phyloP scores from a whole-genome alignment of 2,329 filamentous ascomycete species.

The Diplodia corticola region DNA sequence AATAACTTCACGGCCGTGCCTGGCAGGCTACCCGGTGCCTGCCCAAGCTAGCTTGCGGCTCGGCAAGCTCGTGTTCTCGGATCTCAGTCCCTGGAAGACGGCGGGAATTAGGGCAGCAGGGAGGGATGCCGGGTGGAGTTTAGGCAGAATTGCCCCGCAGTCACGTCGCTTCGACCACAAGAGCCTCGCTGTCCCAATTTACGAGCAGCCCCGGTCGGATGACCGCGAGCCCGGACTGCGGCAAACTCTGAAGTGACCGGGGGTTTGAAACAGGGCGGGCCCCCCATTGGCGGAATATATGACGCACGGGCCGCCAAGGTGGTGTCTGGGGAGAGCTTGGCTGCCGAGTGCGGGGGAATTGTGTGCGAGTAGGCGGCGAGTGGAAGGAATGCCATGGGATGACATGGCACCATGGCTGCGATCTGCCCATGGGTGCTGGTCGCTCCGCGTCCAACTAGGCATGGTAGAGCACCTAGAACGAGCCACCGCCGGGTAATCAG shows the following conservation, averaged over 20 bases:
- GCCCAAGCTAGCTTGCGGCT: slow-evolving; percentile 5
- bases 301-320: neutral
- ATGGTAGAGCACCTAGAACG: slow-evolving; percentile 3
- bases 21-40: neutral
- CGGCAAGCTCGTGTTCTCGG: slow-evolving; percentile 14
- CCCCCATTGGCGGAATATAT: slow-evolving; percentile 21
- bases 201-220: neutral
- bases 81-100: slow-evolving; percentile 3
- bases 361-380: neutral
- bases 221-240: neutral
- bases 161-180: slow-evolving; percentile 6
- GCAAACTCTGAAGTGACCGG: neutral
- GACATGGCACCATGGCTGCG: slow-evolving; percentile 17
- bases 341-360: slow-evolving; percentile 21
- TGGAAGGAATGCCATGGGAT: slow-evolving; percentile 16
- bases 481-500: slow-evolving; percentile 10
- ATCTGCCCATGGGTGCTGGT: slow-evolving; percentile 18
- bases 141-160: slow-evolving; percentile 20
- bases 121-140: neutral
- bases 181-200: neutral
- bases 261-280: neutral
- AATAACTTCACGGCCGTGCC: neutral
- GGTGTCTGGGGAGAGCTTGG: slow-evolving; percentile 7
- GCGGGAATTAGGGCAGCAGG: slow-evolving; percentile 7
- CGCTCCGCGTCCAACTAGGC: slow-evolving; percentile 9